These are phyloP conservation scores for Paraconiothyrium brasiliense DNA, from an alignment of 2,329 filamentous ascomycete species.

Conservation along the genomic window DNA sequence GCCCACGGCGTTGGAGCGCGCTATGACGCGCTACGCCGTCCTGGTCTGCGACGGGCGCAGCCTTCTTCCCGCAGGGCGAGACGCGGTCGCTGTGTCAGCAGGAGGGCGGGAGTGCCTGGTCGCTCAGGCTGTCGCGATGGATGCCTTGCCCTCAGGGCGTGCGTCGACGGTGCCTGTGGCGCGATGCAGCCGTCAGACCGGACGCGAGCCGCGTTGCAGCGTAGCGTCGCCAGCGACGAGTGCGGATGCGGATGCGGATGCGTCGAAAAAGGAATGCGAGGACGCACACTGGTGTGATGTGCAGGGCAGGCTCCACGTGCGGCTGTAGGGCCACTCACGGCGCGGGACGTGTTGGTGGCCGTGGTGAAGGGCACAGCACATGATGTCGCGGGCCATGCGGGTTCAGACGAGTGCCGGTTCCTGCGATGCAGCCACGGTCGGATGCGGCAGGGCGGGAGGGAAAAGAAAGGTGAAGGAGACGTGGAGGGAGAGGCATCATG, in stretches of 20 bases:
- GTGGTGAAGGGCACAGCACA: conserved; percentile 32
- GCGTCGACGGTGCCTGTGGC: background rate
- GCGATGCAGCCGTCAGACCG: conserved; percentile 10
- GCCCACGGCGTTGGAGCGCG: conserved; percentile 39
- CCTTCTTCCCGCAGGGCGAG: background rate
- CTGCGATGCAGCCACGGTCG: conserved; percentile 7
- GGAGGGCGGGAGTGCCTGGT: background rate
- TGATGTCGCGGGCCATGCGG: conserved; percentile 37
- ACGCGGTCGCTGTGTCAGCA: background rate
- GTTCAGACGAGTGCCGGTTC: conserved; percentile 7
- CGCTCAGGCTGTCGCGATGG: too few relatives aligned
- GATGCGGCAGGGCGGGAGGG: conserved; percentile 4
- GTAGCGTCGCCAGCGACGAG: background rate
- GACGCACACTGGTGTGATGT: conserved; percentile 21
- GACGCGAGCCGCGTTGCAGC: conserved; percentile 7
- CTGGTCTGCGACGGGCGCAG: conserved; percentile 3
- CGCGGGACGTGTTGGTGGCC: conserved; percentile 10
- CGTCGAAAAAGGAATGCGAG: conserved; percentile 16
- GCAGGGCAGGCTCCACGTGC: conserved; percentile 14
- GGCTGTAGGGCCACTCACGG: conserved; percentile 20
- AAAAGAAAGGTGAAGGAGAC: background rate
- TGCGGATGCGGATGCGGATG: conserved; percentile 10
- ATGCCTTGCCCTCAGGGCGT: background rate
- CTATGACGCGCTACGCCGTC: conserved; percentile 15
- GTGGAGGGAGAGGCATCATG: background rate